Evolutionary conservation across 179 eudicot genomes (phyloP), one percentile per base, ranked within the genome.

Genomic region (Carnegiea gigantea): DNA sequence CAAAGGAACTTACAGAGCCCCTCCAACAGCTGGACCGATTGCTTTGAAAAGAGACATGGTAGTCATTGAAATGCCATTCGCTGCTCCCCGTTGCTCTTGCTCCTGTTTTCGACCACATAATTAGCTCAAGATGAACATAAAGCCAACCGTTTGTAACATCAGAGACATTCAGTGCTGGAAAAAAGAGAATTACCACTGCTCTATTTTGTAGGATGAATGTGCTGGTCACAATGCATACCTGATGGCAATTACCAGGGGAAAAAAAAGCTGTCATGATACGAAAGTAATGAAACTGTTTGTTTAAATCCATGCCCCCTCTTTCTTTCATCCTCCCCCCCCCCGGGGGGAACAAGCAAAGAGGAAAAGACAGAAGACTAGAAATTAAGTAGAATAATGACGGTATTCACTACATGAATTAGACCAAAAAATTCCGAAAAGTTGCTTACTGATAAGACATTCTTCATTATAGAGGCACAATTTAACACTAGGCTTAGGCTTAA

Each of bases 21-120:
- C 92, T 15, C 89, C 92, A 70, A 84, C 76, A 40, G 91, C 91
- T 46, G 92, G 92, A 67, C 91, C 92, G 43, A 84, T 79, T 48
- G 92, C 87, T 82, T 90, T 90, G 81, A 86, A 89, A 84, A 90
- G 67, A 10, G 92, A 90, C 92, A 90, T 88, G 33, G 81, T 77
- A 13, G 92, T 90, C 90, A 90, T 88, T 23, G 92, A 73, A 48
- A 90, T 40, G 79, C 92, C 92, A 51, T 90, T 90, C 40, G 92
- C 92, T 8, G 92, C 89, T 74, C 92, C 92, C 68, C 92, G 84
- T 81, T 90, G 92, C 57, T 88, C 81, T 79, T 90, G 92, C 13
- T 82, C 88, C 89, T 85, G 77, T 67, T 53, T 9, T 23, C 0
- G 57, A 40, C 4, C 20, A 54, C 30, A 40, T 71, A 68, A 30